Base-by-base conservation (phyloP, 768 basidiomycete genomes). In the Amanita muscaria region DNA sequence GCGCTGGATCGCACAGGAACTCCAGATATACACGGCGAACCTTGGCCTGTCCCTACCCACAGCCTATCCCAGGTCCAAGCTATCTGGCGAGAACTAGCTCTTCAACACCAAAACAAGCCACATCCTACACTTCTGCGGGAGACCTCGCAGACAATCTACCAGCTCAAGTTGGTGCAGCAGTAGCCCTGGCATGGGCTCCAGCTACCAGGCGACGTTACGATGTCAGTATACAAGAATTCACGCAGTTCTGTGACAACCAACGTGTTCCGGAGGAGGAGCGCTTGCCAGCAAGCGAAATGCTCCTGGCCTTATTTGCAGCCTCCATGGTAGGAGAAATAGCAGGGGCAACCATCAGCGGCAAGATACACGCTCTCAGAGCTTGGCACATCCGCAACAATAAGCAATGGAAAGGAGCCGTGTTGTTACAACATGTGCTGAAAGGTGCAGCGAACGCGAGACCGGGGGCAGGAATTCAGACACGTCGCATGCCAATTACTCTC, bases 301-400 rank as follows among this genome's bases (percentile, higher is more conserved):
- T 62, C 0, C 51, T 69, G 0, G 61, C 62, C 14, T 49, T 53
- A 2, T 69, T 62, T 35, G 56, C 57, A 1, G 53, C 62, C 0
- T 53, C 56, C 1, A 35, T 48, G n/a, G 46, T 56, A 0, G 62
- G 62, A 4, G 3, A 12, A 1, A 29, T 47, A 18, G 51, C 60
- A 1, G 53, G 51, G 1, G 42, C 42, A 0, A 53, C 62, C 0
- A 42, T 59, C 12, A 36, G 46, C 2, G 56, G 54, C 19, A 49
- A 61, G n/a, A 31, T 64, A 2, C 38, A 49, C 9, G 65, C 48
- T 0, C n/a, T 67, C 3, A 59, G 54, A 5, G 60, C 62, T 0
- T 69, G 65, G 64, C 67, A 69, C 35, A 47, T 56, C 16, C 23
- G 53, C 10, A 59, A 67, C 22, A 31, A 51, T 6, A 23, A 53